These are phyloP conservation scores for Russula olivacea DNA, from an alignment of 768 basidiomycete genomes.

Conservation along the genomic window DNA sequence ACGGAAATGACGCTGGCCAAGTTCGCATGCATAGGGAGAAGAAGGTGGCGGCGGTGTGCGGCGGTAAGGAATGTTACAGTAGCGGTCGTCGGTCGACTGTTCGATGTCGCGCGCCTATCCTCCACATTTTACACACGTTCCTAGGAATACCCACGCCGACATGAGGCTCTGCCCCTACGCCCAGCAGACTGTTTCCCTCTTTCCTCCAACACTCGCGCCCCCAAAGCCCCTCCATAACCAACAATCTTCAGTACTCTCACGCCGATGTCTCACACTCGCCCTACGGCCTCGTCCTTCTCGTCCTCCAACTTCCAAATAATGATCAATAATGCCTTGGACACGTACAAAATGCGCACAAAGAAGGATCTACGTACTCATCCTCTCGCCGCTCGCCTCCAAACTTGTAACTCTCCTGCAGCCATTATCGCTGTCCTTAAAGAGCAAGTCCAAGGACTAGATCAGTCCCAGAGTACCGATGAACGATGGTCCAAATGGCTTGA, in stretches of 20 bases:
- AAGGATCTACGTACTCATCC: not conserved
- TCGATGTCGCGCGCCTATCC: not conserved
- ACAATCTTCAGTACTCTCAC: not conserved
- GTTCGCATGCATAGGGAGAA: too few species aligned
- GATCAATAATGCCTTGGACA: not conserved
- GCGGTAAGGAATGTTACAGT: too few species aligned
- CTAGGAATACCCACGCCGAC: not conserved
- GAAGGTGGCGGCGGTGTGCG: too few species aligned
- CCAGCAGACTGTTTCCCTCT: not conserved
- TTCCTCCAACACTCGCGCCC: not conserved
- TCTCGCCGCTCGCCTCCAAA: not conserved
- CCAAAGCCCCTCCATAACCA: not conserved
- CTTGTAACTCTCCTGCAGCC: not conserved
- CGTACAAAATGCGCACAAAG: not conserved
- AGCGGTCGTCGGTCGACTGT: too few species aligned
- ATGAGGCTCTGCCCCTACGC: not conserved
- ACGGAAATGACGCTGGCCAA: too few species aligned
- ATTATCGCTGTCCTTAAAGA: not conserved
- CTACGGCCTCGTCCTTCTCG: not conserved
- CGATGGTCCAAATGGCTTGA: not conserved
- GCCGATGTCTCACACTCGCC: not conserved
- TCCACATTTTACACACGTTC: not conserved
- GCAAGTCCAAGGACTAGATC: not conserved
- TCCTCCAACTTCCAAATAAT: not conserved
- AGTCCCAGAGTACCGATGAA: not conserved